Evolutionary conservation across 331 rosid genomes (phyloP).

Genomic region (Rosa hybrid): DNA sequence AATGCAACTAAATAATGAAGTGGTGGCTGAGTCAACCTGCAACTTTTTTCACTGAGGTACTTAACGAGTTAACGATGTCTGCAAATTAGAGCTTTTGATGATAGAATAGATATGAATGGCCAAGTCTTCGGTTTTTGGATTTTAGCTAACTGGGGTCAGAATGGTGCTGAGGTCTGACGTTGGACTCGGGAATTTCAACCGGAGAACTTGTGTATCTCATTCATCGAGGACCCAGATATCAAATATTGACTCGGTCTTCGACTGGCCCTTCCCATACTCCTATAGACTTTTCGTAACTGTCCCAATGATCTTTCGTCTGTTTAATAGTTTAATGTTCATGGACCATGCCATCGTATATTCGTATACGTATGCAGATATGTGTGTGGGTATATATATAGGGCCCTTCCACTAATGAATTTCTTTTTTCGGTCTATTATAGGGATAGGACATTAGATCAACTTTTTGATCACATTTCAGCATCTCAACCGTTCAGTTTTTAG

Average conservation of each 20-base stretch:
- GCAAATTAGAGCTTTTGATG: background rate
- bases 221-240: slow-evolving; percentile 22
- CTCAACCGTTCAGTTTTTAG: too few relatives aligned
- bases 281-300: background rate
- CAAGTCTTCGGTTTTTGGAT: slow-evolving; percentile 15
- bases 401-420: too few relatives aligned
- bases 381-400: too few relatives aligned
- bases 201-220: slow-evolving; percentile 14
- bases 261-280: background rate
- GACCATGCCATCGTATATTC: background rate
- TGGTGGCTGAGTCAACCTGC: slow-evolving; percentile 30
- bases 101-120: background rate
- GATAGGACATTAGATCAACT: too few relatives aligned
- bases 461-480: too few relatives aligned
- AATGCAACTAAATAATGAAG: background rate
- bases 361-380: background rate
- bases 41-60: background rate
- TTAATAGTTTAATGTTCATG: background rate
- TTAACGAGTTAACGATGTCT: background rate
- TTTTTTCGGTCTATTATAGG: too few relatives aligned
- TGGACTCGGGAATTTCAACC: slow-evolving; percentile 1
- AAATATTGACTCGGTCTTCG: slow-evolving; percentile 5
- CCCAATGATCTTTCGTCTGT: background rate
- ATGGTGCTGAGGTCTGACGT: slow-evolving; percentile 8
- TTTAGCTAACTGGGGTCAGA: background rate